Conservation (phyloP, 345 rosid species). For the Melaleuca alternifolia region DNA sequence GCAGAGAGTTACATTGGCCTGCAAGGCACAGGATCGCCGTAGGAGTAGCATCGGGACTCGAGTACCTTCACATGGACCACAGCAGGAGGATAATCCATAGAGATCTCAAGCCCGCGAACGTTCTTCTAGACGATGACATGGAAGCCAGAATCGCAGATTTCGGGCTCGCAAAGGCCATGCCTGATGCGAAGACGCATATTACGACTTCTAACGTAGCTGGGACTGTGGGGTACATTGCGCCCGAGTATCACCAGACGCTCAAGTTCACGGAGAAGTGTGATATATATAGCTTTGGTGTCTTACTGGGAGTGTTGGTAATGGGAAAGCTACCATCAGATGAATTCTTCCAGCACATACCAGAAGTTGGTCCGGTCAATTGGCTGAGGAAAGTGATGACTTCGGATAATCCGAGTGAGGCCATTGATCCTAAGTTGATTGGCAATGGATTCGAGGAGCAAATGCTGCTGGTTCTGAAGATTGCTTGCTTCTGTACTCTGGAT, state of each 20-base stretch:
- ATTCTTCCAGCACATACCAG: constrained; percentile 56
- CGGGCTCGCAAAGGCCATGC: constrained; percentile 71
- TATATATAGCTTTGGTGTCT: constrained; percentile 66
- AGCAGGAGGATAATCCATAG: constrained; percentile 62
- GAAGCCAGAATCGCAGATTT: constrained; percentile 84
- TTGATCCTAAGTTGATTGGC: constrained; percentile 40
- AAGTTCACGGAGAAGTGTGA: constrained; percentile 84
- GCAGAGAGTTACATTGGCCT: constrained; percentile 46
- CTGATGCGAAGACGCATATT: constrained; percentile 57
- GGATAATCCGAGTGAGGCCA: constrained; percentile 45
- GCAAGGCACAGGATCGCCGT: constrained; percentile 54
- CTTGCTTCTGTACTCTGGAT: constrained; percentile 71
- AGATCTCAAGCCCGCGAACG: constrained; percentile 78
- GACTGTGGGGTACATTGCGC: constrained; percentile 79
- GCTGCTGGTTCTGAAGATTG: constrained; percentile 64
- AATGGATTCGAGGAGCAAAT: constrained; percentile 63
- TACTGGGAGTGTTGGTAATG: constrained; percentile 61
- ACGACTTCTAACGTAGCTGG: constrained; percentile 57
- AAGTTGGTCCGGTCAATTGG: constrained; percentile 62
- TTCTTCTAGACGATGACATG: constrained; percentile 75
- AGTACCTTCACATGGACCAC: constrained; percentile 62
- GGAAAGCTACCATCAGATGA: constrained; percentile 84
- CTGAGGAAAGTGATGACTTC: constrained; percentile 59
- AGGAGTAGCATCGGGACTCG: constrained; percentile 74
- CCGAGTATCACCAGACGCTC: constrained; percentile 74